Percentiles rank a stretch among this genome's conserved stretches.
These are phyloP conservation scores for Apophysomyces elegans DNA, from an alignment of 371 early-diverging fungal genomes.

Conservation along the genomic window DNA sequence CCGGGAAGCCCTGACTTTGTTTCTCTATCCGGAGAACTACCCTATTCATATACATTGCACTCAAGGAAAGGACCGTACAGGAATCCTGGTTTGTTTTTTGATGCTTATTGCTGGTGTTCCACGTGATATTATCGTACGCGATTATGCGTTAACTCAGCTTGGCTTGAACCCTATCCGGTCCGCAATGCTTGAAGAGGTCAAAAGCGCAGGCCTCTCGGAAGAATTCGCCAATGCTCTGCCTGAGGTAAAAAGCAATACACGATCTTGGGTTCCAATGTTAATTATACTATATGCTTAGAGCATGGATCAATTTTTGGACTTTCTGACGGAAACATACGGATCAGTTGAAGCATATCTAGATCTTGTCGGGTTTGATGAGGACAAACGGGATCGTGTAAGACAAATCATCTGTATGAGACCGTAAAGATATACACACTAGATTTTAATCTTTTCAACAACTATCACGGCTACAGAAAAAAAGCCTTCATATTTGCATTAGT, in stretches of 20 bases:
- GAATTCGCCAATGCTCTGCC: slow-evolving; percentile 63
- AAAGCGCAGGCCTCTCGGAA: slow-evolving; percentile 54
- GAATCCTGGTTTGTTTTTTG: slow-evolving; percentile 65
- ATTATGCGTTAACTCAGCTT: slow-evolving; percentile 66
- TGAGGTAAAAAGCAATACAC: slow-evolving; percentile 30
- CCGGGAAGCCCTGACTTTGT: slow-evolving; percentile 53
- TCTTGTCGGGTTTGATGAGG: slow-evolving; percentile 36
- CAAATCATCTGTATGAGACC: slow-evolving; percentile 29
- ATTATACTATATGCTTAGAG: slow-evolving; percentile 21
- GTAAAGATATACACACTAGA: too few relatives aligned
- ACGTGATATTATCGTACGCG: slow-evolving; percentile 60
- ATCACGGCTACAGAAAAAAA: too few relatives aligned
- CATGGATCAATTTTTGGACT: slow-evolving; percentile 37
- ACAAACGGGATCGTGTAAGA: slow-evolving; percentile 38
- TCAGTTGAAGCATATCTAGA: slow-evolving; percentile 38
- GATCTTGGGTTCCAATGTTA: background rate
- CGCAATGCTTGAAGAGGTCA: slow-evolving; percentile 55
- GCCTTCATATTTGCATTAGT: too few relatives aligned
- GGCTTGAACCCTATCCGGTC: slow-evolving; percentile 51
- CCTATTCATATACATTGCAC: slow-evolving; percentile 81
- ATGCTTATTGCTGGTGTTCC: slow-evolving; percentile 63
- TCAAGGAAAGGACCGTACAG: slow-evolving; percentile 83
- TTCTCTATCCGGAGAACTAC: slow-evolving; percentile 59
- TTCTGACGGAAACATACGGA: slow-evolving; percentile 36
- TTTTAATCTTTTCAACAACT: too few relatives aligned